These are phyloP conservation scores for Fusarium agapanthi DNA, from an alignment of 2,329 filamentous ascomycete genomes.

Conservation along the genomic window DNA sequence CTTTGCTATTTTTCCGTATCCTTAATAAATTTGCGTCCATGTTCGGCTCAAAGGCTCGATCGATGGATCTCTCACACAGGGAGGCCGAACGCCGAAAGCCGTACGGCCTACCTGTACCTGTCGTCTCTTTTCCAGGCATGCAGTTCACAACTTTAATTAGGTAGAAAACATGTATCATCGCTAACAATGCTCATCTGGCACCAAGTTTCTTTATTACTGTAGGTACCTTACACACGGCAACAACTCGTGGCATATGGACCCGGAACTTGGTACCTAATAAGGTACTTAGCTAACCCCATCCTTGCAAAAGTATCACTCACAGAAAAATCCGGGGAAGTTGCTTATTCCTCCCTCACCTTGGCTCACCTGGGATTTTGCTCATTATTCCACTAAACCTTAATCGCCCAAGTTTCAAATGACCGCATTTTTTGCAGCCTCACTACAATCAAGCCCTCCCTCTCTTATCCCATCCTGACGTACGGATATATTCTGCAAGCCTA, in stretches of 20 bases:
- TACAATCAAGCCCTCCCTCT: not conserved
- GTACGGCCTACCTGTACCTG: not conserved
- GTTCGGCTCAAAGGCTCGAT: slow-evolving; percentile 39
- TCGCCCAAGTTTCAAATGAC: not conserved
- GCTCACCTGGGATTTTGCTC: slow-evolving; percentile 6
- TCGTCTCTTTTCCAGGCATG: not conserved
- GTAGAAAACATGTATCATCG: not conserved
- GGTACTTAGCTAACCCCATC: not conserved
- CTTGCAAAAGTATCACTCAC: not conserved
- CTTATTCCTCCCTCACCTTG: slow-evolving; percentile 15
- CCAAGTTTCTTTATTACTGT: not conserved
- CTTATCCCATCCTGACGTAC: not conserved
- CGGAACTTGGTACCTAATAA: not conserved
- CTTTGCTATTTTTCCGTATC: not conserved
- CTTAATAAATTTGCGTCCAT: not conserved
- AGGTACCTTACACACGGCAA: not conserved
- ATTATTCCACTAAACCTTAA: not conserved
- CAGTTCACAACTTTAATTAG: not conserved
- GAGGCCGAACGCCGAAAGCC: slow-evolving; percentile 56
- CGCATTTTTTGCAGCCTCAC: not conserved
- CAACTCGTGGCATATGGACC: not conserved
- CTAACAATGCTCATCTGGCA: not conserved
- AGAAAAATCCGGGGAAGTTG: slow-evolving; percentile 21
- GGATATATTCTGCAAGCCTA: not conserved
- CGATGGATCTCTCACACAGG: slow-evolving; percentile 44